Evolutionary conservation across 768 basidiomycete genomes (phyloP), one percentile per base, ranked within the genome.

Genomic region (Albatrellus ellisii): DNA sequence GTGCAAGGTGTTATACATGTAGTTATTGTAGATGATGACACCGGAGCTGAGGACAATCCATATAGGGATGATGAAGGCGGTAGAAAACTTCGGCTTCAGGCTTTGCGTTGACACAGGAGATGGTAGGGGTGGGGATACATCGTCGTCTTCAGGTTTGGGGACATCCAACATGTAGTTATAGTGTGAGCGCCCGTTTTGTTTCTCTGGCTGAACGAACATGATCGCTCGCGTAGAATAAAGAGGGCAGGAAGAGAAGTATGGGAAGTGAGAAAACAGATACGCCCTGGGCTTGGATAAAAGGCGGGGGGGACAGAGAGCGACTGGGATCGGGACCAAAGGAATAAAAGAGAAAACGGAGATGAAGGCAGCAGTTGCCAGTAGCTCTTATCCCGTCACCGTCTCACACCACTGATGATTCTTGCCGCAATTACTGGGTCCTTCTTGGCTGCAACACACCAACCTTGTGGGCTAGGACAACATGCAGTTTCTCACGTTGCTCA

Each of bases 11-110:
- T 84, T 85, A 69, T 86, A 89, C 52, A 87, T 62, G 56, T 79
- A 79, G 60, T 90, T 94, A 73, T 95, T 95, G 75, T 97, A 95
- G 45, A 95, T 77, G 63, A 97, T 97, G 57, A 97, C 92, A 6
- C 76, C 58, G 20, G 89, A 88, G 49, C 79, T 84, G 52, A 94
- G 79, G 15, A 75, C 63, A 54, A 95, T 97, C 94, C 94, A 98
- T 43, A 94, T 65, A 21, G 88, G 91, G 43, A 95, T 87, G 55
- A 91, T 85, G 43, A 70, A 63, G 0, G 76, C 56, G 1, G 83
- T 70, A 9, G 83, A 72, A 22, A 84, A 59, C 54, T 70, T 75
- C 2, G 59, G 54, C 7, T 63, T 50, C 17, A 67, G 60, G 7
- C 61, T 46, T 3, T 68, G 50, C 17, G 71, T 58, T 0, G 72